Conservation (phyloP, 139 green algal genomes). For the Coelastrella sp. region DNA sequence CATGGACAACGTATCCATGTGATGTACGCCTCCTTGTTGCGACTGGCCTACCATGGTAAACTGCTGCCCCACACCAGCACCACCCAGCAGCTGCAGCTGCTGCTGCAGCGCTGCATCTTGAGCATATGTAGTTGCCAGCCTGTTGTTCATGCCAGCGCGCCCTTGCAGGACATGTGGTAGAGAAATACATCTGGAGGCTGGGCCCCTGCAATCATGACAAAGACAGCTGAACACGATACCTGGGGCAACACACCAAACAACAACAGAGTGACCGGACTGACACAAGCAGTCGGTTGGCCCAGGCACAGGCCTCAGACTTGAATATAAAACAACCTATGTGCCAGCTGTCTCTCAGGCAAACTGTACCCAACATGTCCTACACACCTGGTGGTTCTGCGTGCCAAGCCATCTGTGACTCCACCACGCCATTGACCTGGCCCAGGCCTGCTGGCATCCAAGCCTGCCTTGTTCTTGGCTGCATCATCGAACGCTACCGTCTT, state of each 20-base stretch:
- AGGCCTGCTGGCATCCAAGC: not conserved
- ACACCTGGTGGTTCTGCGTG: constrained; percentile 1
- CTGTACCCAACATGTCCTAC: not conserved
- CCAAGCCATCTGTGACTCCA: not conserved
- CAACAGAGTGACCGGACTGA: not conserved
- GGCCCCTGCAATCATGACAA: constrained; percentile 15
- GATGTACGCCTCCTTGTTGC: not conserved
- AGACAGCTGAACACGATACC: not conserved
- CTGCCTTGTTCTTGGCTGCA: not conserved
- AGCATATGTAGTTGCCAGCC: constrained; percentile 22
- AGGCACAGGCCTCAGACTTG: not conserved
- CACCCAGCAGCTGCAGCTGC: constrained; percentile 42
- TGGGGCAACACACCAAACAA: not conserved
- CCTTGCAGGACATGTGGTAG: constrained; percentile 44
- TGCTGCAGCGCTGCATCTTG: constrained; percentile 41
- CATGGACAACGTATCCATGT: constrained; percentile 12
- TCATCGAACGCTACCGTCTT: constrained; percentile 16
- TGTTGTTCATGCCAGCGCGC: constrained; percentile 34
- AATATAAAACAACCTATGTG: not conserved
- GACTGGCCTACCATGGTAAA: not conserved
- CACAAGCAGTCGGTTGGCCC: not conserved
- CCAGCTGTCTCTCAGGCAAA: not conserved
- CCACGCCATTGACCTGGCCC: constrained; percentile 11
- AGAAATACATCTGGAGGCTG: constrained; percentile 23
- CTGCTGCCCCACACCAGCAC: not conserved